These are phyloP conservation scores for Firmiana major DNA, from an alignment of 345 rosid species.

Conservation along the genomic window DNA sequence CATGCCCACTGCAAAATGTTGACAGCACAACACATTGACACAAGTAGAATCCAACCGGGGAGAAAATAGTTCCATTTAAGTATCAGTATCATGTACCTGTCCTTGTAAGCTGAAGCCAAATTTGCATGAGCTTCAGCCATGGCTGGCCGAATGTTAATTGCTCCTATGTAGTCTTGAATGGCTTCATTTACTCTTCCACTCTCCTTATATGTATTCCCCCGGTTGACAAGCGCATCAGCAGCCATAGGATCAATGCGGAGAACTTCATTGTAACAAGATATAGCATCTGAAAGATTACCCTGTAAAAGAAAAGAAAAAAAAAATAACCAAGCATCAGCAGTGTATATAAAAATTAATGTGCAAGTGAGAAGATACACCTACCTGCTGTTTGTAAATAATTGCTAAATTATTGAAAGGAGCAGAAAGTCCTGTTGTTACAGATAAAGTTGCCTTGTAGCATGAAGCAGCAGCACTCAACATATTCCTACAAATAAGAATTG, in stretches of 20 bases:
- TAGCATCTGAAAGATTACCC: conserved; percentile 94
- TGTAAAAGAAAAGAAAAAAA: conserved; percentile 19
- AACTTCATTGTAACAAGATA: conserved; percentile 95
- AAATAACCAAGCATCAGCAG: background rate
- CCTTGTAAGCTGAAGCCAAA: conserved; percentile 97
- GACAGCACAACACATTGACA: background rate
- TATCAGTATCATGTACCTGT: conserved; percentile 47
- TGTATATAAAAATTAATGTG: background rate
- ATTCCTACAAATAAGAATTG: conserved; percentile 51
- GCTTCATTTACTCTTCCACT: conserved; percentile 93
- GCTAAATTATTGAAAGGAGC: conserved; percentile 98
- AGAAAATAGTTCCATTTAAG: background rate
- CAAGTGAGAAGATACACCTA: conserved; percentile 7
- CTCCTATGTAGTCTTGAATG: conserved; percentile 83
- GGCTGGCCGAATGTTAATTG: conserved; percentile 71
- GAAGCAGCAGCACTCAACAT: conserved; percentile 79
- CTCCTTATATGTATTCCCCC: conserved; percentile 97
- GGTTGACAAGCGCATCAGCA: conserved; percentile 94
- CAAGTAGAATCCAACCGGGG: background rate
- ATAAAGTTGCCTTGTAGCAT: conserved; percentile 80
- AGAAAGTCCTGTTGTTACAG: conserved; percentile 89
- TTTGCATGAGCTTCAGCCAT: conserved; percentile 99
- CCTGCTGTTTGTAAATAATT: conserved; percentile 96
- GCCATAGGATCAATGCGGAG: conserved; percentile 95
- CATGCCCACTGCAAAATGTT: conserved; percentile 63